Base-by-base conservation (phyloP, 805 yeast genomes). In the Priceomyces carsonii region DNA sequence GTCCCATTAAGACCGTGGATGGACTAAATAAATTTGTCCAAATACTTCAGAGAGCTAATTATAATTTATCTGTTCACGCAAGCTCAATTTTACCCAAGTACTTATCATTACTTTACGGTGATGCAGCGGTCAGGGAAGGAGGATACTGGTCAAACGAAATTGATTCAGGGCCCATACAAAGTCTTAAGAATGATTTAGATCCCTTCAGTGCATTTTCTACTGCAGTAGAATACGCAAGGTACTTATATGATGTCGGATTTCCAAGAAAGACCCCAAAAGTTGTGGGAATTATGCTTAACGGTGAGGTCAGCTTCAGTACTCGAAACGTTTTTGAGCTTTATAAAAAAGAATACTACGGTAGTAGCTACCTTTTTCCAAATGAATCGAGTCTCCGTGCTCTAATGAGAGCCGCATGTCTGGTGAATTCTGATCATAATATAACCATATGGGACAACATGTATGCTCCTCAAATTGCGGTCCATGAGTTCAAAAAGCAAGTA, bases 391-490 rank as follows among this genome's bases (percentile, higher is more conserved):
- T 69, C 9, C 23, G 60, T 3, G 73, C 80, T 0, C 57, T 83
- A 17, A 63, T 83, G 19, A 51, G 63, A 1, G 79, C 83, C 0
- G 69, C 82, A 5, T 50, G 61, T 43, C 15, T 19, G 10, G 32
- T 26, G n/a, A 16, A 21, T 48, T 53, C 30, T 23, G 36, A 45
- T 3, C 24, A 35, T 6, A 43, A 53, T 5, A 44, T 49, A 20
- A 29, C 71, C 3, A 32, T 58, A 12, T 81, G 86, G 86, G 77
- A 64, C 7, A 57, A 59, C 1, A 33, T 67, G 25, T 73, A 59
- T 34, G 85, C 89, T 0, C 64, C 82, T 1, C 86, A 81, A 45
- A 63, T 79, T 17, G 80, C 85, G 0, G 65, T 79, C 2, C 69
- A 64, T 24, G 85, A 82, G 50, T 75, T 82, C 55, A 69, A 75